phyloP scores from a whole-genome alignment of 2,329 filamentous ascomycete genomes.

The Lecanicillium sp. region DNA sequence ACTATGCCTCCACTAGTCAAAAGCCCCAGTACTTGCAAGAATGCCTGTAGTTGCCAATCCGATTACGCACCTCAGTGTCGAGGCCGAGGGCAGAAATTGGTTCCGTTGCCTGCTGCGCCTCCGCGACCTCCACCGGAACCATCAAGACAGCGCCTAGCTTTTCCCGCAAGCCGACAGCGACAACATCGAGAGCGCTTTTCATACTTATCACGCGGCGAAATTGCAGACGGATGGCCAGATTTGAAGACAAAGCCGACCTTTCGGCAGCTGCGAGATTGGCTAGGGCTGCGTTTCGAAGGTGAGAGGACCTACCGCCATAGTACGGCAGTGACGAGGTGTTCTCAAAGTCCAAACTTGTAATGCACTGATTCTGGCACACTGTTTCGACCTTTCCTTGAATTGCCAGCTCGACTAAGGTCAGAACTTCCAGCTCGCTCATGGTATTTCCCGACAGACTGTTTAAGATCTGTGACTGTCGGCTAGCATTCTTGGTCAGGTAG shows the following conservation, averaged over 20 bases:
- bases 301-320: constrained; percentile 51
- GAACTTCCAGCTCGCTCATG: constrained; percentile 47
- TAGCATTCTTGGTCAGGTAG: constrained; percentile 42
- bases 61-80: constrained; percentile 46
- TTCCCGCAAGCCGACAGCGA: constrained; percentile 18
- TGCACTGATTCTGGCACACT: constrained; percentile 42
- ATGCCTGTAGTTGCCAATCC: constrained; percentile 43
- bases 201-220: constrained; percentile 12
- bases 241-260: not conserved
- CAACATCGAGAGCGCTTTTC: constrained; percentile 21
- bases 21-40: constrained; percentile 47
- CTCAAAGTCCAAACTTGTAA: constrained; percentile 46
- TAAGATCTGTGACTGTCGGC: constrained; percentile 38
- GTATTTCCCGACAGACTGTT: constrained; percentile 42
- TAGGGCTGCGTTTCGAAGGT: constrained; percentile 36
- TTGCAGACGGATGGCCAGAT: constrained; percentile 15
- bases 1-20: constrained; percentile 37
- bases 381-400: constrained; percentile 38
- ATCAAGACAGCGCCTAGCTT: constrained; percentile 31
- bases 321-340: constrained; percentile 41
- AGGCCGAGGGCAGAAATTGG: constrained; percentile 26
- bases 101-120: constrained; percentile 15
- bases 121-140: constrained; percentile 19
- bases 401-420: constrained; percentile 46
- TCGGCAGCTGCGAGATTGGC: constrained; percentile 15